These are phyloP conservation scores for Aspergillus pseudotamarii DNA, from an alignment of 2,329 filamentous ascomycete genomes.

Conservation along the genomic window DNA sequence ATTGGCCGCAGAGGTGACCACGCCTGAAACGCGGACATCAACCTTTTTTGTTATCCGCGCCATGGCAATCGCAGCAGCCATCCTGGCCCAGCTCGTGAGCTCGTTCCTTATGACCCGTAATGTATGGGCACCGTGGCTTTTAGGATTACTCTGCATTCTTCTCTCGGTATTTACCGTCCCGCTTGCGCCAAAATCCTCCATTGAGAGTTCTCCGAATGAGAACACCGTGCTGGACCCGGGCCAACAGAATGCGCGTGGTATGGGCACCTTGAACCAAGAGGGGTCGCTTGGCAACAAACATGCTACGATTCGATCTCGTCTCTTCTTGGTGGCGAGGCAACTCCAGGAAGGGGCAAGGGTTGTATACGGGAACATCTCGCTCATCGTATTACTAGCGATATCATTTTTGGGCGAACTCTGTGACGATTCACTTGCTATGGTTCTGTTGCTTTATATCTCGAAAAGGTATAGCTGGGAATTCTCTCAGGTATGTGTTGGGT, in stretches of 20 bases:
- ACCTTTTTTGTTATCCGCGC: constrained; percentile 4
- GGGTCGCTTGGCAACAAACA: background rate
- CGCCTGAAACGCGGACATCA: background rate
- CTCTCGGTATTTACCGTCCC: background rate
- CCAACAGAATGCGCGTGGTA: background rate
- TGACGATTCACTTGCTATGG: constrained; percentile 4
- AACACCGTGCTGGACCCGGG: background rate
- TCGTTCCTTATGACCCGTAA: background rate
- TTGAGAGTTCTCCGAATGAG: background rate
- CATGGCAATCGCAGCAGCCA: constrained; percentile 1
- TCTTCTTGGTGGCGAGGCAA: background rate
- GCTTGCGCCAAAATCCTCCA: background rate
- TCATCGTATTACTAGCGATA: background rate
- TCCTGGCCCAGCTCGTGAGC: background rate
- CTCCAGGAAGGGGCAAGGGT: background rate
- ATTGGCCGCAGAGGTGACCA: background rate
- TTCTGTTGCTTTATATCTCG: background rate
- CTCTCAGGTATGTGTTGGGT: background rate
- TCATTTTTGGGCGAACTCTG: constrained; percentile 1
- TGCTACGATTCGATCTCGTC: background rate
- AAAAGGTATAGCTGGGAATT: background rate
- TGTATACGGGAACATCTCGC: background rate
- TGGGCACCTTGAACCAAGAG: background rate
- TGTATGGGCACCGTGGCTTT: constrained; percentile 4
- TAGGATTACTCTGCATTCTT: constrained; percentile 4